These are phyloP conservation scores for Ophiostoma piceae DNA, from an alignment of 2,329 filamentous ascomycete species.

Conservation along the genomic window DNA sequence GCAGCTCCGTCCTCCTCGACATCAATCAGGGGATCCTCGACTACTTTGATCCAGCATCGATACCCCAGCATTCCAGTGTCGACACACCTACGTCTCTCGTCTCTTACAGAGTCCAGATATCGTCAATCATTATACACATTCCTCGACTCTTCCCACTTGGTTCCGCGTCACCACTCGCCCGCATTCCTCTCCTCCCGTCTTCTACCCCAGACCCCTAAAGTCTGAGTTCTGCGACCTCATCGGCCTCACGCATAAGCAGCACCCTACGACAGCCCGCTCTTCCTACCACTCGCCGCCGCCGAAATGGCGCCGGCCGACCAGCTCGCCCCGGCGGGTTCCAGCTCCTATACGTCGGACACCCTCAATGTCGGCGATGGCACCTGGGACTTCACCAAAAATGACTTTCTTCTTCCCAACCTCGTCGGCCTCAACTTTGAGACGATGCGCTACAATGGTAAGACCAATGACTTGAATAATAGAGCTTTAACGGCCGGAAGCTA, in stretches of 20 bases:
- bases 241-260: neutral
- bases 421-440: constrained; percentile 72
- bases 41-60: neutral
- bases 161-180: neutral
- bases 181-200: neutral
- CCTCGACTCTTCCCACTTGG: neutral
- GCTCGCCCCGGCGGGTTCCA: constrained; percentile 65
- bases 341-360: constrained; percentile 67
- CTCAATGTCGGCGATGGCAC: constrained; percentile 76
- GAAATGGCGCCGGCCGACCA: constrained; percentile 56
- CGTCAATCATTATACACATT: neutral
- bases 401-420: constrained; percentile 72
- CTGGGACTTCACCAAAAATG: constrained; percentile 73
- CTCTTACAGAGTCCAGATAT: neutral
- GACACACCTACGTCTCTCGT: neutral
- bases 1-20: neutral
- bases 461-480: neutral
- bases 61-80: neutral
- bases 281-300: constrained; percentile 37
- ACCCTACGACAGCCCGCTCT: neutral
- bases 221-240: neutral
- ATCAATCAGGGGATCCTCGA: neutral
- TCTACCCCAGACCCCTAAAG: neutral
- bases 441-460: constrained; percentile 75
- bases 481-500: neutral